Base-by-base conservation (phyloP, 1,139 yeast species). In the Hyphopichia wangnamkhiaoensis region DNA sequence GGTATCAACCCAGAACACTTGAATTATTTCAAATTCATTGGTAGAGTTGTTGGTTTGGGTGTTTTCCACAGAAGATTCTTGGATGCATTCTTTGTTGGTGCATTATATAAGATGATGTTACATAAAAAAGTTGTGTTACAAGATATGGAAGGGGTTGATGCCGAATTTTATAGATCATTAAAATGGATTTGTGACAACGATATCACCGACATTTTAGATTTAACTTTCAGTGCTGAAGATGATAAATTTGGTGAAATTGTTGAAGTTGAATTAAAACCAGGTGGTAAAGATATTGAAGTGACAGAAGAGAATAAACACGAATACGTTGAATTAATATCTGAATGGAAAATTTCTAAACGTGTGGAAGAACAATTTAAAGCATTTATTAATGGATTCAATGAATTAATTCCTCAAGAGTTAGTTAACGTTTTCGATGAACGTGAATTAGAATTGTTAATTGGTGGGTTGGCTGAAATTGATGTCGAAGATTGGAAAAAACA, bases 71-170 rank as follows among this genome's bases (percentile, higher is more conserved):
- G 98, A 65, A 80, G 98, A 63, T 93, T 93, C 72, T 72, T 93
- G 61, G 99, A 93, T 66, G 98, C 98, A 0, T 93, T 93, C 77
- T 94, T 93, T 65, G 96, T 93, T 57, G 97, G 96, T 48, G 98
- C 98, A 1, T 80, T 93, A 61, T 94, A 94, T 68, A 93, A 93
- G 72, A 90, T 93, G 98, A 90, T 93, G 87, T 76, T 93, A 52
- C 88, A 84, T 60, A 93, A 93, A 68, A 90, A 90, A 72, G 96
- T 93, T 48, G 93, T 89, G 3, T 72, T 93, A 52, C 96, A 89
- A 63, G 99, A 93, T 68, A 87, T 93, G 96, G 98, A 94, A 65
- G 96, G 98, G 64, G 97, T 93, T 45, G 99, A 93, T 65, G 93
- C 96, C 13, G 98, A 94, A 58, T 90, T 90, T 66, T 90, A 88